Conservation (phyloP, 257 asterid genomes). For the Penstemon newberryi region DNA sequence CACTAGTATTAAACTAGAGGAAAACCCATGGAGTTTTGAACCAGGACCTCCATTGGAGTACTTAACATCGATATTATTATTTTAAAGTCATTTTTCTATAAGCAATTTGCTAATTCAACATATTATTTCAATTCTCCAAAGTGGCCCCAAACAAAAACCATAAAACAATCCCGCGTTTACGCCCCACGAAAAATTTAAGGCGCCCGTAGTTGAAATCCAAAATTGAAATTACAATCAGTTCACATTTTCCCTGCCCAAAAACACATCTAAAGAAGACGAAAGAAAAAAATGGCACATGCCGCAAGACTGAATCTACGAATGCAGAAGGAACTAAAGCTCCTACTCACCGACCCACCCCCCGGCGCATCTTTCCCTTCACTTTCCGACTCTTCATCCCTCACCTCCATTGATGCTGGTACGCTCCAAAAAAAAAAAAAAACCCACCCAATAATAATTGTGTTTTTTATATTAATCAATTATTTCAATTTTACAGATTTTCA, state of each 20-base stretch:
- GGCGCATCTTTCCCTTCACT: constrained; percentile 72
- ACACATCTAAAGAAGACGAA: not conserved
- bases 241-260: not conserved
- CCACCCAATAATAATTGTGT: not conserved
- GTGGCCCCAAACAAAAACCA: no score
- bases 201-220: not conserved
- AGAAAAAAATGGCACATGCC: constrained; percentile 63
- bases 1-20: no score
- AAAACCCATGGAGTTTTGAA: no score
- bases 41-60: no score
- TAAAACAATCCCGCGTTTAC: no score
- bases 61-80: no score
- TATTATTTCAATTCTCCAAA: no score
- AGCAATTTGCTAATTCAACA: no score
- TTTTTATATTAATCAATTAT: not conserved
- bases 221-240: not conserved
- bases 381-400: constrained; percentile 52
- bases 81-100: no score
- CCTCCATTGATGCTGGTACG: constrained; percentile 67
- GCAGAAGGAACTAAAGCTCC: constrained; percentile 83
- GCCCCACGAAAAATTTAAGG: no score
- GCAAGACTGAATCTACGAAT: constrained; percentile 72
- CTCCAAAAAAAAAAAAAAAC: not conserved
- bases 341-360: constrained; percentile 81
- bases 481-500: constrained; percentile 45